Evolutionary conservation across 352 stramenopile species (phyloP), one percentile per base, ranked within the genome.

Genomic region (Pythium biforme): DNA sequence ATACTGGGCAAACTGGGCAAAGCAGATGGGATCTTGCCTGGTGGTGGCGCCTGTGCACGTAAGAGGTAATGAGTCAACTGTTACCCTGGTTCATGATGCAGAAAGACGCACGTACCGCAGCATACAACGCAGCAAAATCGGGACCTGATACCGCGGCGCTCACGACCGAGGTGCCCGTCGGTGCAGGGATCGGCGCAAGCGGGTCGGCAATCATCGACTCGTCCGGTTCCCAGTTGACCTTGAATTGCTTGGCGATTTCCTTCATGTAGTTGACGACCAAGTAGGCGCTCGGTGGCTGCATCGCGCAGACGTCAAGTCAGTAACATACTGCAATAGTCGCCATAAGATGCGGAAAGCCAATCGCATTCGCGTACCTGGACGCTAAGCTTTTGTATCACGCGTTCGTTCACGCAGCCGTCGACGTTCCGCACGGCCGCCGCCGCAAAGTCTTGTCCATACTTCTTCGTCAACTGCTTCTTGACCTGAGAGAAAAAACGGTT

Each of bases 191-290:
- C 11, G 93, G 89, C 33, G 84, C 85, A 7, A 95, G 67, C 19
- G 84, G 83, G 59, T 97, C 84, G 7, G 76, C 64, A 62, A 97
- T 86, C 54, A 77, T 72, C 0, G 70, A 59, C 64, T 96, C 83
- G 17, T 90, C 77, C 4, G 91, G 91, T 29, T 95, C 91, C 92
- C 95, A 99, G 47, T 96, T 72, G n/a, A 99, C 89, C 14, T 97
- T 89, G 69, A 96, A 97, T 66, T 98, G 87, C 59, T 98, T 96
- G 8, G 92, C 92, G 70, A 98, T 98, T 65, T 96, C 90, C 48
- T 98, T 97, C 77, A 99, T 89, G 79, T 98, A 98, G 23, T 95
- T 97, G 27, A 98, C 87, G 20, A 98, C 95, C 10, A 98, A 64
- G 55, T 96, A 98, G 8, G 93, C 94, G 47, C 89, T 96, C 1